phyloP scores from a whole-genome alignment of 257 asterid genomes.

The Linaria vulgaris region DNA sequence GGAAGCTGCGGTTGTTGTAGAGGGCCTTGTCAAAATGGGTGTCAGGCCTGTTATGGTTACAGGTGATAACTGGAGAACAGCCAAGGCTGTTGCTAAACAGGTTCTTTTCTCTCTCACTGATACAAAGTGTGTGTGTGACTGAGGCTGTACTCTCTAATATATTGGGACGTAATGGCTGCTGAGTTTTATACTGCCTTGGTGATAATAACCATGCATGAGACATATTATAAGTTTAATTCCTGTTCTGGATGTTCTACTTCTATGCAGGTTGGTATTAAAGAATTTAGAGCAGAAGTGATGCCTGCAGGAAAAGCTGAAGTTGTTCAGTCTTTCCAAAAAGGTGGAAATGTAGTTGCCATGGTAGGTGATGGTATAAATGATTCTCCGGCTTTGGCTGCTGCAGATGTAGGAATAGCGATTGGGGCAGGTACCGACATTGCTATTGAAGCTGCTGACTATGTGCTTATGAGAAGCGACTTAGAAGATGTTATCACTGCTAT shows the following conservation, averaged over 20 bases:
- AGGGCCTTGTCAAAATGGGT: conserved; percentile 91
- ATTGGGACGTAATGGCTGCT: no score
- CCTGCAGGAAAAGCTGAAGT: conserved; percentile 99
- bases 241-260: not conserved
- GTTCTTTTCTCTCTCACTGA: conserved; percentile 36
- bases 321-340: conserved; percentile 70
- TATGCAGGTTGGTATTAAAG: conserved; percentile 85
- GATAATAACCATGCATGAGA: not conserved
- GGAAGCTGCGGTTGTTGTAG: conserved; percentile 93
- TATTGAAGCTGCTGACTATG: conserved; percentile 95
- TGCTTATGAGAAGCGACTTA: conserved; percentile 83
- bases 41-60: conserved; percentile 94
- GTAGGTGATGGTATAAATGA: conserved; percentile 98
- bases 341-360: conserved; percentile 89
- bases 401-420: conserved; percentile 98
- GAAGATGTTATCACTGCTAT: conserved; percentile 97
- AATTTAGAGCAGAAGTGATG: conserved; percentile 96
- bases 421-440: conserved; percentile 99
- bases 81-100: conserved; percentile 96
- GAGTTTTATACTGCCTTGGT: not conserved
- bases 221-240: not conserved
- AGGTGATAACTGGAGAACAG: conserved; percentile 99
- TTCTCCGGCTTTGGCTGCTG: conserved; percentile 98
- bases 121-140: not conserved
- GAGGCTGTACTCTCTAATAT: not conserved